Evolutionary conservation across 345 rosid species (phyloP), one percentile per base, ranked within the genome.

Genomic region (Citrus inodora): DNA sequence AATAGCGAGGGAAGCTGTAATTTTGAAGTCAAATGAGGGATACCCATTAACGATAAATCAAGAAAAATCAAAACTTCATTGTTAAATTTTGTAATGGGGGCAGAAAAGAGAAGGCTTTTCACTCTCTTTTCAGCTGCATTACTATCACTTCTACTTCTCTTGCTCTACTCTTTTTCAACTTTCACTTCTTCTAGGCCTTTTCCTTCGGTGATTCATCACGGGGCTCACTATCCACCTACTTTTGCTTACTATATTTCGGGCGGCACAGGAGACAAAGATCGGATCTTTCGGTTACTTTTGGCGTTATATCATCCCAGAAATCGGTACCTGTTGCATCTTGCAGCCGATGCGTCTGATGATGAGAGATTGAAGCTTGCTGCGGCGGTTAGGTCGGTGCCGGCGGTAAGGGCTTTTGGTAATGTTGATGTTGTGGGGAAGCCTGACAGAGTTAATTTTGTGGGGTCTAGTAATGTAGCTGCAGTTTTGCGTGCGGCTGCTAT

Each of bases 261-360:
- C 13, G 92, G 91, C 24, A 85, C 81, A 51, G 98, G 97, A 11
- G 94, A 94, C 72, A 78, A 56, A 61, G 91, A 90, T 83, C 90
- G 89, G 90, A 91, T 96, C 88, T 77, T 92, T 25, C 86, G 99
- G 80, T 78, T 94, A 40, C 76, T 94, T 80, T 97, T 94, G 9
- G 97, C 99, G 1, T 89, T 97, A 24, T 97, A 97, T 81, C 99
- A 97, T 72, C 99, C 99, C 1, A 88, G 99, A 82, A 97, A 97
- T 78, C 90, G 95, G 35, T 97, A 97, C 73, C 80, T 97, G 74
- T 80, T 97, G 82, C 98, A 97, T 85, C 92, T 96, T 5, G 86
- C 86, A 7, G 91, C 90, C 53, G 99, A 97, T 53, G 95, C 98
- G 2, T 84, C 93, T 6, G 94, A 90, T 76, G 85, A 87, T 11